Evolutionary conservation across 2,329 filamentous ascomycete species (phyloP), one percentile per base, ranked within the genome.

Genomic region (Calycina herbarum): DNA sequence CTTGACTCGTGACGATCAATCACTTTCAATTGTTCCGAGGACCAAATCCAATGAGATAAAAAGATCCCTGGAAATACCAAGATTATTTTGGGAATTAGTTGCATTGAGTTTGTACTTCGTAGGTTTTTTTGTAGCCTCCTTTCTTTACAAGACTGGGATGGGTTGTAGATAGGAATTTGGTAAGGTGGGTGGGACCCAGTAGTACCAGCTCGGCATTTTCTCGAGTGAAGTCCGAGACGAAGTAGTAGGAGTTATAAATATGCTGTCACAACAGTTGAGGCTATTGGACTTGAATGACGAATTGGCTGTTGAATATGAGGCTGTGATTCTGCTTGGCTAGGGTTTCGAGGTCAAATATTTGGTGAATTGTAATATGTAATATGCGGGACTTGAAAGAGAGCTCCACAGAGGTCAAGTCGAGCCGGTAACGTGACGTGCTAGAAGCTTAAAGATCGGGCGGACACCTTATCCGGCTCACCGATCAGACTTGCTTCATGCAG

Each of bases 401-500:
- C 3, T 7, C n/a, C 17, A 3, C 13, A 5, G 48, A 54, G 10
- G 20, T 24, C 20, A 51, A 51, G 10, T 24, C 11, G 7, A 11
- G n/a, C n/a, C n/a, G n/a, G n/a, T 13, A 27, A 20, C 48, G 48
- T 24, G 20, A 54, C 48, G 48, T 54, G 48, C 48, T 27, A 7
- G n/a, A 24, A 27, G 20, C 8, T 24, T 11, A 54, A 54, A 54
- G 48, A 11, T 27, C 20, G 10, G 3, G 20, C 11, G 48, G 48
- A 6, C 42, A 48, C 42, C 42, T 45, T 45, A 27, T 51, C 45
- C 24, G 35, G 20, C 48, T 54, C 24, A 24, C n/a, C 42, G 42
- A 40, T 40, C n/a, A 45, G 42, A 29, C 17, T 15, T 59, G 56
- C 61, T 54, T 66, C 62, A 40, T 40, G 38, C 38, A 40, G 17